phyloP scores from a whole-genome alignment of 768 basidiomycete genomes.

The Rhodosporidiobolus odoratus region DNA sequence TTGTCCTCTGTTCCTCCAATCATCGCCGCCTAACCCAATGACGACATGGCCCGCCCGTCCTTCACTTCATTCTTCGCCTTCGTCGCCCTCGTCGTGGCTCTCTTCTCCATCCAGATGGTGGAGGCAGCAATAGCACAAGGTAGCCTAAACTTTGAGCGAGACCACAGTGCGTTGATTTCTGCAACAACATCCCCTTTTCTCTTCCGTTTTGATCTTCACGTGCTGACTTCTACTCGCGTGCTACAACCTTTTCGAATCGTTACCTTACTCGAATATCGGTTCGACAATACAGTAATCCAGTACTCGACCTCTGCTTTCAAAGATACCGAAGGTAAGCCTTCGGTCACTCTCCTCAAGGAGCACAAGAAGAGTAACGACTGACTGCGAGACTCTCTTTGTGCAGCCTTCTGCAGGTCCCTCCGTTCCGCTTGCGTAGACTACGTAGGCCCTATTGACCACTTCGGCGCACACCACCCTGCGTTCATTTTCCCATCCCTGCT shows the following conservation, averaged over 20 bases:
- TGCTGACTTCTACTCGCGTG: background rate
- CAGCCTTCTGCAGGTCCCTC: conserved; percentile 12
- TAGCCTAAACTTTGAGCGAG: conserved; percentile 6
- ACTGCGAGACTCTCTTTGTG: no score
- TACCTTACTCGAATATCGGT: background rate
- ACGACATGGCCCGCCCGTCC: conserved; percentile 17
- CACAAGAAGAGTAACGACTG: no score
- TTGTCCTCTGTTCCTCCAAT: no score
- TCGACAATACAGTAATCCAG: background rate
- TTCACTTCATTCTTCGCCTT: background rate
- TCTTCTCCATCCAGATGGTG: background rate
- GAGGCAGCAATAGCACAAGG: conserved; percentile 18
- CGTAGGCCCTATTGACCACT: background rate
- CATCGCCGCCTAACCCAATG: no score
- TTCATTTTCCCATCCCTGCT: background rate
- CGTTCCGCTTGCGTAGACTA: conserved; percentile 19
- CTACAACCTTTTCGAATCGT: background rate
- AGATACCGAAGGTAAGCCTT: background rate
- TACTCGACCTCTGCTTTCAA: background rate
- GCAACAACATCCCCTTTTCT: no score
- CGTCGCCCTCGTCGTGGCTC: conserved; percentile 1
- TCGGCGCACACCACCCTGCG: conserved; percentile 12
- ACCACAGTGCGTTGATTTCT: background rate
- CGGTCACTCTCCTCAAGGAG: no score
- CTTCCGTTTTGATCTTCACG: no score